Conservation (phyloP, 176 grass and related monocot genomes). For the Leersia perrieri region DNA sequence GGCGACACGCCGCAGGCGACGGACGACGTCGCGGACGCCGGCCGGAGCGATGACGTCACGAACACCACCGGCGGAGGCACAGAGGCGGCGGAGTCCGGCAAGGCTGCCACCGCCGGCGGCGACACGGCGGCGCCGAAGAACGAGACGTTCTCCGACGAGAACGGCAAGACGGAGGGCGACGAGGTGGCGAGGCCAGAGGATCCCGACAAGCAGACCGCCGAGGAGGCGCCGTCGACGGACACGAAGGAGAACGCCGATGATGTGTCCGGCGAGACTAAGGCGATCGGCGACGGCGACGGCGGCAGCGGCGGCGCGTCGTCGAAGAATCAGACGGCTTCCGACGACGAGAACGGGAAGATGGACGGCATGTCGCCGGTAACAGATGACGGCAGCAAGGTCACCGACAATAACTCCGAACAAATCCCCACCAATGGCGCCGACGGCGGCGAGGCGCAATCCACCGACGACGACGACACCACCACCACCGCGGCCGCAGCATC, state of each 20-base stretch:
- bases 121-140: conserved; percentile 40
- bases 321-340: conserved; percentile 31
- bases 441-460: neutral
- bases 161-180: conserved; percentile 63
- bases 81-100: neutral
- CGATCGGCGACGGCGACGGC: neutral
- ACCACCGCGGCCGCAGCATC: neutral
- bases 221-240: neutral
- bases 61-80: neutral
- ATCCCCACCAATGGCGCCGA: neutral
- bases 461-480: conserved; percentile 4
- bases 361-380: conserved; percentile 10
- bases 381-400: conserved; percentile 3
- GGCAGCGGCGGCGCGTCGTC: neutral
- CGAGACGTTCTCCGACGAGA: conserved; percentile 57
- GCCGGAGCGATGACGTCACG: neutral
- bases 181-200: conserved; percentile 53
- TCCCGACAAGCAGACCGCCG: conserved; percentile 31
- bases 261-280: no score
- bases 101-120: neutral
- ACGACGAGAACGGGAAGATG: conserved; percentile 28
- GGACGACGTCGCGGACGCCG: neutral
- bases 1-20: neutral
- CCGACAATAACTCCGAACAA: neutral
- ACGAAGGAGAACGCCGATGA: neutral